Evolutionary conservation across 805 yeast species (phyloP).

Genomic region (Yarrowia alimentaria): DNA sequence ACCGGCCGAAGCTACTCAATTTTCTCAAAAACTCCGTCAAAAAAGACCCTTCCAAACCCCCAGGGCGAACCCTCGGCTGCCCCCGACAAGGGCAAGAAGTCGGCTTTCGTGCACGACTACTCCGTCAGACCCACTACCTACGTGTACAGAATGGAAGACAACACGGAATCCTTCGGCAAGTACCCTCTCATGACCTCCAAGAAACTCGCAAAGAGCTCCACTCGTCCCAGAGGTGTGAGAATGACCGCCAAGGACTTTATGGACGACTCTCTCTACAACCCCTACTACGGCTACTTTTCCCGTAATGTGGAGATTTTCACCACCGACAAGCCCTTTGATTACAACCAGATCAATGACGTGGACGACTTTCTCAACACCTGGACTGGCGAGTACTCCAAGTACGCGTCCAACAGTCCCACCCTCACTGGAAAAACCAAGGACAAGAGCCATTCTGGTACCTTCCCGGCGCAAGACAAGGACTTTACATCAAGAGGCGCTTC

Average conservation of each 20-base stretch:
- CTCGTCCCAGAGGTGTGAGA: constrained; percentile 60
- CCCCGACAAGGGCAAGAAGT: neutral
- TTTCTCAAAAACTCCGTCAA: constrained; percentile 1
- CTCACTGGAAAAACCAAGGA: constrained; percentile 29
- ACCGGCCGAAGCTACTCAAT: constrained; percentile 20
- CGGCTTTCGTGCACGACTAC: constrained; percentile 37
- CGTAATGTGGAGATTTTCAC: constrained; percentile 76
- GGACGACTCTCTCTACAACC: constrained; percentile 80
- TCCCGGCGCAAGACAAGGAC: constrained; percentile 22
- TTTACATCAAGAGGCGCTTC: constrained; percentile 41
- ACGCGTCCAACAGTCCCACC: constrained; percentile 44
- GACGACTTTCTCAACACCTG: constrained; percentile 71
- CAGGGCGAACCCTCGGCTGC: constrained; percentile 21
- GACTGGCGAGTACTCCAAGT: constrained; percentile 56
- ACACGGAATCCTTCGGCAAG: constrained; percentile 43
- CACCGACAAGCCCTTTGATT: constrained; percentile 63
- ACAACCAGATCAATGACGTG: constrained; percentile 53
- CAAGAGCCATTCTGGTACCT: constrained; percentile 25
- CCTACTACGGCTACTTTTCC: constrained; percentile 77
- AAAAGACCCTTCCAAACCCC: constrained; percentile 17
- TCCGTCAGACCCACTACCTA: constrained; percentile 41
- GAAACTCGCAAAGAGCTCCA: constrained; percentile 37
- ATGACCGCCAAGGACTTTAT: constrained; percentile 79
- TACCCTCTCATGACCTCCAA: constrained; percentile 47
- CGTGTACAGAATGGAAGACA: constrained; percentile 39